These are phyloP conservation scores for Dactylellina drechsleri DNA, from an alignment of 2,329 filamentous ascomycete species.

Conservation along the genomic window DNA sequence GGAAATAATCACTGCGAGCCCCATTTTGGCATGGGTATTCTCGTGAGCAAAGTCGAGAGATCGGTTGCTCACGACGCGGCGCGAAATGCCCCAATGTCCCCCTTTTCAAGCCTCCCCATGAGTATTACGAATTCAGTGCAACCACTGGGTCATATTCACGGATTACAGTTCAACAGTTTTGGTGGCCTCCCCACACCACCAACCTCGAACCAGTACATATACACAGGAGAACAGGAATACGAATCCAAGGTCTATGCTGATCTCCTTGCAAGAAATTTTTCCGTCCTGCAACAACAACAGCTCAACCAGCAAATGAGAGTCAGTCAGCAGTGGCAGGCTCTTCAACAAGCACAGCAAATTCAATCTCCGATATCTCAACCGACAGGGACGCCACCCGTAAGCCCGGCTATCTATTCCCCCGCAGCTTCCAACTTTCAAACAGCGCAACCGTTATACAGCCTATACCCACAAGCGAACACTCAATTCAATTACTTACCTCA, in stretches of 20 bases:
- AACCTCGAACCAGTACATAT: conserved; percentile 54
- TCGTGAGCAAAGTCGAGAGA: conserved; percentile 68
- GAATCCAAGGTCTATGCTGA: conserved; percentile 89
- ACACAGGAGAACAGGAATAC: conserved; percentile 66
- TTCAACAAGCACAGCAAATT: conserved; percentile 57
- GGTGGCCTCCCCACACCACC: conserved; percentile 60
- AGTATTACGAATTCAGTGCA: conserved; percentile 49
- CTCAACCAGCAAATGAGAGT: conserved; percentile 60
- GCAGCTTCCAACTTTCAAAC: background rate
- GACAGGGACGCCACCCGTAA: conserved; percentile 57
- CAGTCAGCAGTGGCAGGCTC: conserved; percentile 27
- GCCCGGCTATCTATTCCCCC: conserved; percentile 55
- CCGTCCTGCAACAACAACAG: conserved; percentile 92
- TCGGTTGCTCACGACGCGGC: conserved; percentile 69
- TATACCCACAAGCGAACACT: background rate
- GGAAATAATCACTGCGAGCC: conserved; percentile 7
- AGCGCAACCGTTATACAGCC: conserved; percentile 4
- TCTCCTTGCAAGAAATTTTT: conserved; percentile 88
- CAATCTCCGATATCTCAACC: conserved; percentile 52
- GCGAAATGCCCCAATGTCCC: conserved; percentile 61
- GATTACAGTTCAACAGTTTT: conserved; percentile 25
- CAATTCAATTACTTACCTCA: conserved; percentile 24
- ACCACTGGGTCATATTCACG: conserved; percentile 27
- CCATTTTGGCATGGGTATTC: conserved; percentile 7
- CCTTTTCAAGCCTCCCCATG: conserved; percentile 43